Evolutionary conservation across 768 basidiomycete genomes (phyloP).

Genomic region (Tulasnella sp.): DNA sequence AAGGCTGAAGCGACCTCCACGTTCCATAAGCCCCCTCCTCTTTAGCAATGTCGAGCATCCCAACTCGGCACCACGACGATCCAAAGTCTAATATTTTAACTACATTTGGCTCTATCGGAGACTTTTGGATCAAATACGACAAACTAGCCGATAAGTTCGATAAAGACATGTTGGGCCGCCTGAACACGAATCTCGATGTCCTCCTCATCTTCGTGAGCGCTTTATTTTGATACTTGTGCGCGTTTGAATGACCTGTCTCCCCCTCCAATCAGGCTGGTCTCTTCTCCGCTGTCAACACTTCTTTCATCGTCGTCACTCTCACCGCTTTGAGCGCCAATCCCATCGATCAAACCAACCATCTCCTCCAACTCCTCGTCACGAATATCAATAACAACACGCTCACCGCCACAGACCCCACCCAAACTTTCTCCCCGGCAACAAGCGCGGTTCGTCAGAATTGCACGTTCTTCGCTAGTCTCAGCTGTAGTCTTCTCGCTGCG

Average conservation of each 20-base stretch:
- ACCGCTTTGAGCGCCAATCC: neutral
- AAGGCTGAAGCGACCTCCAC: no score
- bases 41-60: no score
- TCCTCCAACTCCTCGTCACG: neutral
- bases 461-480: neutral
- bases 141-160: neutral
- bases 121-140: neutral
- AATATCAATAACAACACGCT: neutral
- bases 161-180: neutral
- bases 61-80: no score
- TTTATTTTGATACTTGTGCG: neutral
- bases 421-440: no score
- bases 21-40: no score
- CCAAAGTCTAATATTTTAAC: no score
- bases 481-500: constrained; percentile 1
- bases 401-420: neutral
- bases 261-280: constrained; percentile 2
- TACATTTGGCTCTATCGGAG: neutral
- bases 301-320: neutral
- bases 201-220: constrained; percentile 7
- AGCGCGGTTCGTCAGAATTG: neutral
- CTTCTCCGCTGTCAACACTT: neutral
- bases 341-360: neutral
- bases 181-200: neutral
- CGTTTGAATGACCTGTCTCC: neutral